These are phyloP conservation scores for Saksenaea vasiformis DNA, from an alignment of 371 early-diverging fungal genomes.

Conservation along the genomic window DNA sequence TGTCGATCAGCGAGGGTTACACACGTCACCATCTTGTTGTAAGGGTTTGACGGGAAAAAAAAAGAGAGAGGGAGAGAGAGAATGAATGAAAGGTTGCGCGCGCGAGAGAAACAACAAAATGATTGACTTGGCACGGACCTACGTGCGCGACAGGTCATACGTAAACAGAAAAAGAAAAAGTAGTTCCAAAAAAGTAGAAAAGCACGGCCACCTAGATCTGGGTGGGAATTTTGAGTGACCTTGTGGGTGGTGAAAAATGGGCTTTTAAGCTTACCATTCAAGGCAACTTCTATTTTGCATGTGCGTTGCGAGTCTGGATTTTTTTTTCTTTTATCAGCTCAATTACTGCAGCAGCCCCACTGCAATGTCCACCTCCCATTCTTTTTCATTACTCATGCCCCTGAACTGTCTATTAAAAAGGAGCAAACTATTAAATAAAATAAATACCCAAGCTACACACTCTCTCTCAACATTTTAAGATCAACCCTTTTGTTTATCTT, in stretches of 20 bases:
- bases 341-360: not conserved
- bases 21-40: not conserved
- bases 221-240: constrained; percentile 4
- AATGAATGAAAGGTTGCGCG: too few relatives aligned
- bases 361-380: not conserved
- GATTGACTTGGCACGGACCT: constrained; percentile 2
- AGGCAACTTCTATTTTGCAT: constrained; percentile 3
- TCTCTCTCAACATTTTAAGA: not conserved
- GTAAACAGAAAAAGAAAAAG: not conserved
- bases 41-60: too few relatives aligned
- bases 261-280: not conserved
- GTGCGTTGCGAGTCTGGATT: not conserved
- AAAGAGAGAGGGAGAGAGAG: too few relatives aligned
- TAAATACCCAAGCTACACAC: not conserved
- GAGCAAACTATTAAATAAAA: not conserved
- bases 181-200: constrained; percentile 27
- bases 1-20: not conserved
- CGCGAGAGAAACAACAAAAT: too few relatives aligned
- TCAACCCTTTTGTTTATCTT: not conserved
- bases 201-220: constrained; percentile 22
- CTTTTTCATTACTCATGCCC: constrained; percentile 3
- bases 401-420: constrained; percentile 1
- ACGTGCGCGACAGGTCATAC: not conserved
- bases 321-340: not conserved
- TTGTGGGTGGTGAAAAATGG: not conserved